Evolutionary conservation across 305 asterid species (phyloP), one percentile per base, ranked within the genome.

Genomic region (Fraxinus greggii): DNA sequence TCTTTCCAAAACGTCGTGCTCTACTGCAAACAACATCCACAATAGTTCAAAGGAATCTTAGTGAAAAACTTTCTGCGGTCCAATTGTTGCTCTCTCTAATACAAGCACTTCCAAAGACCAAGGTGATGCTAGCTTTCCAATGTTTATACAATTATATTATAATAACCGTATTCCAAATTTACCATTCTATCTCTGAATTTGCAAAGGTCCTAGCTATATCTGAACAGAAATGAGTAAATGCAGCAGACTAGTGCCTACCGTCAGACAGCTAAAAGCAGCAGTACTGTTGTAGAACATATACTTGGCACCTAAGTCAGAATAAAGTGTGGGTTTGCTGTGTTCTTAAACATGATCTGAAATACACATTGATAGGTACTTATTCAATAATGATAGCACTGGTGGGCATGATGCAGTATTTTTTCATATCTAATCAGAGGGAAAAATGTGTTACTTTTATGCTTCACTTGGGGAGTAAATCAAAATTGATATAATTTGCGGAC

Each of bases 1-100:
- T 85, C 93, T 85, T 85, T 91, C 93, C 88, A 91, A 78, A 32
- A 90, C 86, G 78, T 90, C 93, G 78, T 90, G 92, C 87, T 91
- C 95, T 79, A 91, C 95, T 91, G 89, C 89, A 86, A 38, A 83
- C 40, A 79, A 29, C 70, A 87, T 77, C 42, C 77, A 23, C 35
- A 31, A 38, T 31, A 75, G 54, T 73, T 28, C 70, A n/a, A 23
- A 78, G 61, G 72, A 75, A 75, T 56, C 76, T 72, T 79, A 26
- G 36, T 31, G 72, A 24, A 1, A 54, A 72, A 36, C 38, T 72
- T 79, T 31, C 70, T 17, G 65, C 17, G 33, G 24, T 79, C 54
- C 1, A 35, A 78, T 29, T 48, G 65, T 23, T 29, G 31, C 23
- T 76, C 24, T 56, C 59, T 40, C 32, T 59, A 45, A 56, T 33